phyloP scores from a whole-genome alignment of 2,329 filamentous ascomycete species.

The Nemania sp. region DNA sequence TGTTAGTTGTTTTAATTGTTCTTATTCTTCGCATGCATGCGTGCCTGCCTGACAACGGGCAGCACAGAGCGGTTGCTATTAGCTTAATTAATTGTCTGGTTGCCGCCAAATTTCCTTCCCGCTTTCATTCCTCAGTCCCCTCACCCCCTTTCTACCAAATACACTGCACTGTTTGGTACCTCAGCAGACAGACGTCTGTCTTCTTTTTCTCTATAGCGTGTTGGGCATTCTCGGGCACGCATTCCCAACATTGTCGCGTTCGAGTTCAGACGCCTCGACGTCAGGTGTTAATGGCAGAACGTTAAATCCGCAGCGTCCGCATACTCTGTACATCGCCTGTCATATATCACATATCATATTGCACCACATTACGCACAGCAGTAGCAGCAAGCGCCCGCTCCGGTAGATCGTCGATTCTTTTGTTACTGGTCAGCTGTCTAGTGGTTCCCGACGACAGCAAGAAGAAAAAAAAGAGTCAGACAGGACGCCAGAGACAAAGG shows the following conservation, averaged over 20 bases:
- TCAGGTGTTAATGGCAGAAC: constrained; percentile 7
- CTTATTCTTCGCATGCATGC: not conserved
- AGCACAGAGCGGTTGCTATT: constrained; percentile 8
- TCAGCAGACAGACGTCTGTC: constrained; percentile 10
- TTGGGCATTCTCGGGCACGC: constrained; percentile 17
- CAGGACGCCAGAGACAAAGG: not conserved
- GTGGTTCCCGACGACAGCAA: constrained; percentile 24
- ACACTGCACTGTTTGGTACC: not conserved
- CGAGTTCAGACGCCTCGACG: constrained; percentile 11
- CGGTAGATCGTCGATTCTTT: constrained; percentile 2
- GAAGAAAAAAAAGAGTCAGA: not conserved
- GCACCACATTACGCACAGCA: not conserved
- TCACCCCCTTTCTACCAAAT: not conserved
- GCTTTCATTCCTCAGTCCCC: not conserved
- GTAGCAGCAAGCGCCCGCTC: too few relatives aligned
- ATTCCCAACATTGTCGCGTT: constrained; percentile 6
- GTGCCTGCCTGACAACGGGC: constrained; percentile 3
- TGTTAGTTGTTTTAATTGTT: too few relatives aligned
- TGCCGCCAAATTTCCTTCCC: constrained; percentile 6
- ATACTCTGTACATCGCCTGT: not conserved
- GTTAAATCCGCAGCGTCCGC: not conserved
- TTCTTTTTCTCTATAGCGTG: not conserved
- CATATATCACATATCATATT: not conserved
- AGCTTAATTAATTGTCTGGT: constrained; percentile 17
- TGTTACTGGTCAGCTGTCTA: constrained; percentile 30